phyloP scores from a whole-genome alignment of 2,329 filamentous ascomycete species.

The Fusarium ramigenum region DNA sequence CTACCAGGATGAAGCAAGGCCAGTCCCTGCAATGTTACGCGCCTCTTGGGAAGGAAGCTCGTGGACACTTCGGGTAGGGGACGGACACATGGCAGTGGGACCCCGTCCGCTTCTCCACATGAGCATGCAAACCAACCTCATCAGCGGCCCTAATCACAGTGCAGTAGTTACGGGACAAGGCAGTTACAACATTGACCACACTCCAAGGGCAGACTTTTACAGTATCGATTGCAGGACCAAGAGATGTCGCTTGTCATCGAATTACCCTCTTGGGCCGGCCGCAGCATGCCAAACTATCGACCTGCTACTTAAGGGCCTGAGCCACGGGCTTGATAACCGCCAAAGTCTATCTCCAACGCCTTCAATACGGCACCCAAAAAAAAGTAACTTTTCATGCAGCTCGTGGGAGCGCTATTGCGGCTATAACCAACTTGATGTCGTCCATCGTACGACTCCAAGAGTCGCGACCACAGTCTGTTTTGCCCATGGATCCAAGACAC shows the following conservation, averaged over 20 bases:
- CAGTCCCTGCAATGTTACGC: constrained; percentile 26
- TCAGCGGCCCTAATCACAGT: constrained; percentile 22
- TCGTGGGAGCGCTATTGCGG: constrained; percentile 15
- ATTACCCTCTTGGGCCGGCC: constrained; percentile 26
- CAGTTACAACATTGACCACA: constrained; percentile 4
- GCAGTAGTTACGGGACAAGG: background rate
- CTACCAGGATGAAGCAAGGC: constrained; percentile 16
- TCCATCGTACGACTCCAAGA: constrained; percentile 39
- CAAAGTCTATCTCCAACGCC: constrained; percentile 21
- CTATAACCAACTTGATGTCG: constrained; percentile 15
- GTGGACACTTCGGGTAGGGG: constrained; percentile 33
- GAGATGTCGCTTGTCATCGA: constrained; percentile 10
- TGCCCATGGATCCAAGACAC: constrained; percentile 18
- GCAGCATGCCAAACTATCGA: constrained; percentile 27
- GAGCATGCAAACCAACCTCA: constrained; percentile 34
- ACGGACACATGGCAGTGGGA: constrained; percentile 43
- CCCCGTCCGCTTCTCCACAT: constrained; percentile 31
- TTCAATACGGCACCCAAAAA: constrained; percentile 25
- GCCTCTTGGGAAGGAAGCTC: constrained; percentile 29
- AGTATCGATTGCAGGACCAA: background rate
- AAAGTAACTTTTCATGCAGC: constrained; percentile 31
- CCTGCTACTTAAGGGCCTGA: constrained; percentile 18
- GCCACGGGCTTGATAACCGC: constrained; percentile 19
- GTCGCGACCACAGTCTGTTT: constrained; percentile 31
- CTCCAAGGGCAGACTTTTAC: constrained; percentile 6